Evolutionary conservation across 129 eudicot species (phyloP), one percentile per base, ranked within the genome.

Genomic region (Helianthus tuberosus): DNA sequence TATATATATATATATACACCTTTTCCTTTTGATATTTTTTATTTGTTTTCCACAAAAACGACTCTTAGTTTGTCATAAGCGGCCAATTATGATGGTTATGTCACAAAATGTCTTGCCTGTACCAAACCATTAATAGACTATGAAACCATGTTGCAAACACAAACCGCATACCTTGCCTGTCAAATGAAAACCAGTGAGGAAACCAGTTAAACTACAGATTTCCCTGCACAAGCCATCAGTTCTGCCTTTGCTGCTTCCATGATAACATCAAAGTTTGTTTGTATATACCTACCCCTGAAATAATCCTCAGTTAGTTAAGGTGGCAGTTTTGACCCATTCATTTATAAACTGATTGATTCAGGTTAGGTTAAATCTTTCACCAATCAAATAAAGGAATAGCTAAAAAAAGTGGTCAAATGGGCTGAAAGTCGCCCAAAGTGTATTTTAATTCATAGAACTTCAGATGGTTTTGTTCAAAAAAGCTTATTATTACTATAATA

Each of bases 171-270:
- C 68, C 35, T 58, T 66, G 59, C 78, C 64, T 49, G 52, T 64
- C 27, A 60, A 59, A 50, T 41, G 6, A 39, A 53, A 12, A 23
- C 47, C 66, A 29, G 36, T 67, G 69, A 76, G 68, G 74, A 20
- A 67, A 73, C 44, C 46, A 51, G 64, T 76, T 83, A 84, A 29
- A 68, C 46, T 16, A 59, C 78, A 77, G 74, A 88, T 78, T 84
- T 93, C 44, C 90, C 88, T 4, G 86, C 85, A 75, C 74, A 77
- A 77, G 80, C 86, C 61, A 90, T 81, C 79, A 94, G 89, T 83
- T 91, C 97, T 55, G 84, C 86, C 72, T 91, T 91, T 53, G 97
- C 97, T 66, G 97, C 97, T 83, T 94, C 99, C 96, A 91, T 94
- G 48, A 94, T 71, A 32, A 68, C 85, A 51, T 82, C 82, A 77